Evolutionary conservation across 2,329 filamentous ascomycete species (phyloP).

Genomic region (Hypomyces rosellus): DNA sequence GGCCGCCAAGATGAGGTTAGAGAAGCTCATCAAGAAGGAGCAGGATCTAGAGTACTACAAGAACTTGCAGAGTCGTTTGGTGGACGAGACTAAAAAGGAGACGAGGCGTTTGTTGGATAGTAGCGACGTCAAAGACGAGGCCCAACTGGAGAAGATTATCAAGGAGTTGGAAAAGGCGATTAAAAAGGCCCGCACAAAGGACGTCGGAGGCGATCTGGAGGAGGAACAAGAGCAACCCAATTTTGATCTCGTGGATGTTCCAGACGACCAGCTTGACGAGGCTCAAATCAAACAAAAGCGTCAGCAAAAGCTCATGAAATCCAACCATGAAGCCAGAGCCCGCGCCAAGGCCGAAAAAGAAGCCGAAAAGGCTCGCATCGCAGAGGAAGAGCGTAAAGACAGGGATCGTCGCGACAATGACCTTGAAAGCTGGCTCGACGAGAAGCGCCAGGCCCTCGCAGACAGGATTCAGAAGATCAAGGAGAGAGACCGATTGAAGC

Average conservation of each 20-base stretch:
- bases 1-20: slow-evolving; percentile 92
- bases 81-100: slow-evolving; percentile 83
- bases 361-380: slow-evolving; percentile 75
- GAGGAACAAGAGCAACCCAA: slow-evolving; percentile 76
- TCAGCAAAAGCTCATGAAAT: slow-evolving; percentile 87
- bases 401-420: slow-evolving; percentile 77
- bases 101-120: slow-evolving; percentile 77
- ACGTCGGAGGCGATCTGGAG: slow-evolving; percentile 75
- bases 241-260: slow-evolving; percentile 81
- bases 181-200: slow-evolving; percentile 84
- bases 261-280: slow-evolving; percentile 90
- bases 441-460: slow-evolving; percentile 68
- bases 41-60: slow-evolving; percentile 93
- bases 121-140: slow-evolving; percentile 88
- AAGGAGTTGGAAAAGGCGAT: slow-evolving; percentile 88
- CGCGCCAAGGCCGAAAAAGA: slow-evolving; percentile 97
- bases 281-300: slow-evolving; percentile 86
- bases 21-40: slow-evolving; percentile 93
- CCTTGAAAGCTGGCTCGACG: slow-evolving; percentile 79
- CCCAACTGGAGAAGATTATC: slow-evolving; percentile 74
- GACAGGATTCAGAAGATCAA: slow-evolving; percentile 76
- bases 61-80: slow-evolving; percentile 66
- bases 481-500: slow-evolving; percentile 86
- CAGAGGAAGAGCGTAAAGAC: slow-evolving; percentile 78
- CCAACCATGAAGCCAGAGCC: slow-evolving; percentile 85